Base-by-base conservation (phyloP, 768 basidiomycete species). In the Boletus vermiculosoides region DNA sequence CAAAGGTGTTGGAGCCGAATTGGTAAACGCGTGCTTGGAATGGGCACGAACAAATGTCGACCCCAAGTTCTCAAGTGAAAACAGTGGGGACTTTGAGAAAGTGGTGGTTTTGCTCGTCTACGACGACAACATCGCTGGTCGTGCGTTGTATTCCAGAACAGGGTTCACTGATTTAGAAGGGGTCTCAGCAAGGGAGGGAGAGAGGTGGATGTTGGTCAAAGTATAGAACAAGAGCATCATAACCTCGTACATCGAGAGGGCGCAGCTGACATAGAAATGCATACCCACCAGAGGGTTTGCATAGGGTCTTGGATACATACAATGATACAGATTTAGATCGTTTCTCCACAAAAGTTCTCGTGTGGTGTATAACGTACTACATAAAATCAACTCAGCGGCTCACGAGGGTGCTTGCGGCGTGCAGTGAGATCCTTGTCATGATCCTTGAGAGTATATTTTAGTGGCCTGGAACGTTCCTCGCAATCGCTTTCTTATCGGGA, bases 201-300 rank as follows among this genome's bases (percentile, higher is more conserved):
- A 59, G 25, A 50, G n/a, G n/a, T 69, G 58, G 57, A 71, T 69
- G 69, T 45, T 31, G 18, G 13, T 42, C 16, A 69, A 50, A 76
- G 77, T 57, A 72, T 70, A 66, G 81, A 37, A 36, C 23, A 18
- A 23, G n/a, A n/a, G n/a, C n/a, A n/a, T n/a, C 16, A 31, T 2
- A 45, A 33, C 18, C 12, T n/a, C n/a, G n/a, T n/a, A n/a, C n/a
- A n/a, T n/a, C n/a, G n/a, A n/a, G n/a, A n/a, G n/a, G n/a, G n/a
- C n/a, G n/a, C n/a, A n/a, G n/a, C n/a, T n/a, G n/a, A n/a, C n/a
- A n/a, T n/a, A n/a, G n/a, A n/a, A n/a, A n/a, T n/a, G n/a, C n/a
- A n/a, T n/a, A n/a, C n/a, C n/a, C n/a, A n/a, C n/a, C n/a, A n/a
- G n/a, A n/a, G n/a, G n/a, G n/a, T n/a, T n/a, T n/a, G n/a, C n/a